Evolutionary conservation across 805 yeast species (phyloP).

Genomic region (Zygoascus biomembranicola): DNA sequence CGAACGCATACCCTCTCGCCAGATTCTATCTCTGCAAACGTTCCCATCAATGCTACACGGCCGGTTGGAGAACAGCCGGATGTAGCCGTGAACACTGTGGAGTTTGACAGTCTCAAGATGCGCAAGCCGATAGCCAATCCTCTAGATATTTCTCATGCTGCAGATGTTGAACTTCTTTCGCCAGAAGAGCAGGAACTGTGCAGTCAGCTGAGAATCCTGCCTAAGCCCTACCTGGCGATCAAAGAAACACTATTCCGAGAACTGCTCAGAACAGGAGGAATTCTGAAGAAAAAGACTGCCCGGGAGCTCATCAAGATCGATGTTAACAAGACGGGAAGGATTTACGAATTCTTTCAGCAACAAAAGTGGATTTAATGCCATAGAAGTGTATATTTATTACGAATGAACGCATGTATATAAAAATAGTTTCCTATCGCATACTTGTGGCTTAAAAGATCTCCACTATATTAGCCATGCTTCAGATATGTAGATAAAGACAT

Average conservation of each 20-base stretch:
- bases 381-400: constrained; percentile 4
- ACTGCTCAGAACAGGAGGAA: constrained; percentile 76
- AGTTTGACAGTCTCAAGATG: background rate
- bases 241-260: constrained; percentile 86
- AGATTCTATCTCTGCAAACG: constrained; percentile 2
- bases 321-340: constrained; percentile 73
- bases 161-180: constrained; percentile 75
- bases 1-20: constrained; percentile 2
- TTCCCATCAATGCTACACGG: background rate
- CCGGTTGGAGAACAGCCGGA: background rate
- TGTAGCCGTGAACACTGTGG: background rate
- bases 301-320: constrained; percentile 78
- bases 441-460: too few species aligned
- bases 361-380: constrained; percentile 68
- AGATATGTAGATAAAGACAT: too few species aligned
- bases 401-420: constrained; percentile 1
- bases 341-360: constrained; percentile 85
- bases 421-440: too few species aligned
- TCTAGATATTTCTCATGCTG: constrained; percentile 44
- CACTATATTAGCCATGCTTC: too few species aligned
- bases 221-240: constrained; percentile 90
- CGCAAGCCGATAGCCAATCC: constrained; percentile 27
- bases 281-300: constrained; percentile 75
- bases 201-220: constrained; percentile 71
- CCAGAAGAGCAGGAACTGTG: constrained; percentile 86